Conservation (phyloP, 768 basidiomycete species). For the Trametes cingulata region DNA sequence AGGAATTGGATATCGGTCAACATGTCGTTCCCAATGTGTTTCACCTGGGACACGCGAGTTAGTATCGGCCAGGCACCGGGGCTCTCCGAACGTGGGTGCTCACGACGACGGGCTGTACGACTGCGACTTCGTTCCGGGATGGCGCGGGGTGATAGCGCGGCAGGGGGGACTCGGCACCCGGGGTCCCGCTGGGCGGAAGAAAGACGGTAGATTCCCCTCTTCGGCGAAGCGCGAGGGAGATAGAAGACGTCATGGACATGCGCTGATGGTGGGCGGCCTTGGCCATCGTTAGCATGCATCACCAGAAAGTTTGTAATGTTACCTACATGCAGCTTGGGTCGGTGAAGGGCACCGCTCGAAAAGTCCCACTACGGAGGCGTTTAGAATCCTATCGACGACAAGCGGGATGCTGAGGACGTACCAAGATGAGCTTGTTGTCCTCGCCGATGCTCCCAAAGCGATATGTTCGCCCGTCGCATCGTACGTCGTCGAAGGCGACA, state of each 20-base stretch:
- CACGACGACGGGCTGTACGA: constrained; percentile 89
- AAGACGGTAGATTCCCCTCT: constrained; percentile 50
- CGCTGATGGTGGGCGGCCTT: constrained; percentile 68
- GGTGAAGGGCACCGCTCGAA: constrained; percentile 85
- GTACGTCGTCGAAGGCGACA: constrained; percentile 86
- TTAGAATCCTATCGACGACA: background rate
- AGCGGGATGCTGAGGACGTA: constrained; percentile 36
- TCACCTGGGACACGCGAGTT: constrained; percentile 52
- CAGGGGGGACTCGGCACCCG: constrained; percentile 43
- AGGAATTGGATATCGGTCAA: constrained; percentile 75
- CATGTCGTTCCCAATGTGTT: constrained; percentile 79
- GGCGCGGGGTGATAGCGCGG: constrained; percentile 84
- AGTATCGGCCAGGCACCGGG: background rate
- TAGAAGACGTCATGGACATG: constrained; percentile 73
- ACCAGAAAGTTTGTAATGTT: background rate
- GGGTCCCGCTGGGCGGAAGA: constrained; percentile 45
- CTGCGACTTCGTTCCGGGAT: constrained; percentile 84
- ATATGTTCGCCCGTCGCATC: constrained; percentile 88
- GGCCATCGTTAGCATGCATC: background rate
- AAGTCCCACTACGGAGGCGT: constrained; percentile 81
- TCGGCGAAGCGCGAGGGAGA: constrained; percentile 73
- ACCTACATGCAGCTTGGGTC: constrained; percentile 72
- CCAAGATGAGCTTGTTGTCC: constrained; percentile 92
- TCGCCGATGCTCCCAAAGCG: constrained; percentile 96
- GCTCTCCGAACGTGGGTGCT: constrained; percentile 27